phyloP scores from a whole-genome alignment of 352 stramenopile genomes.

The Lagenidium sp. region DNA sequence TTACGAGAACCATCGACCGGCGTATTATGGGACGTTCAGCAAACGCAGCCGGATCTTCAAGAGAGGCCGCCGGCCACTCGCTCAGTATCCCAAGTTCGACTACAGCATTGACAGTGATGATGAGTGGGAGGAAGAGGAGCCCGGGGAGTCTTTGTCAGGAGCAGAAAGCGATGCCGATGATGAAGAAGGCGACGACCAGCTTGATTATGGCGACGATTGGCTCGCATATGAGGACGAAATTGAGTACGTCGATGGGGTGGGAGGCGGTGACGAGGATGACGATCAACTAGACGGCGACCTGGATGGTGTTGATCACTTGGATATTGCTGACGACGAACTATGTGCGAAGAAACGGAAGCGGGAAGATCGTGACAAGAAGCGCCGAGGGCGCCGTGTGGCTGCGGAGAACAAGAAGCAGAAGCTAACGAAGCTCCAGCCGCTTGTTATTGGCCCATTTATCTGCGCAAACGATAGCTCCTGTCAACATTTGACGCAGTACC shows the following conservation, averaged over 20 bases:
- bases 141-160: constrained; percentile 72
- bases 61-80: constrained; percentile 54
- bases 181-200: constrained; percentile 66
- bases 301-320: constrained; percentile 22
- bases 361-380: constrained; percentile 32
- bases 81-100: constrained; percentile 53
- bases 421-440: constrained; percentile 51
- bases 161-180: constrained; percentile 58
- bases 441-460: constrained; percentile 48
- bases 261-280: constrained; percentile 30
- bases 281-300: constrained; percentile 12
- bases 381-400: constrained; percentile 21
- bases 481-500: constrained; percentile 8
- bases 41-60: constrained; percentile 39
- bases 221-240: constrained; percentile 84
- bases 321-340: constrained; percentile 12
- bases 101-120: constrained; percentile 81
- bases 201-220: constrained; percentile 83
- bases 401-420: constrained; percentile 43
- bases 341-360: constrained; percentile 2
- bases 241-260: constrained; percentile 46
- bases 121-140: constrained; percentile 86
- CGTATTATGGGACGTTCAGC: constrained; percentile 75
- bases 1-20: constrained; percentile 73
- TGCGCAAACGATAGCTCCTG: constrained; percentile 2